Evolutionary conservation across 306 rosid genomes (phyloP), one percentile per base, ranked within the genome.

Genomic region (Trifolium dubium): DNA sequence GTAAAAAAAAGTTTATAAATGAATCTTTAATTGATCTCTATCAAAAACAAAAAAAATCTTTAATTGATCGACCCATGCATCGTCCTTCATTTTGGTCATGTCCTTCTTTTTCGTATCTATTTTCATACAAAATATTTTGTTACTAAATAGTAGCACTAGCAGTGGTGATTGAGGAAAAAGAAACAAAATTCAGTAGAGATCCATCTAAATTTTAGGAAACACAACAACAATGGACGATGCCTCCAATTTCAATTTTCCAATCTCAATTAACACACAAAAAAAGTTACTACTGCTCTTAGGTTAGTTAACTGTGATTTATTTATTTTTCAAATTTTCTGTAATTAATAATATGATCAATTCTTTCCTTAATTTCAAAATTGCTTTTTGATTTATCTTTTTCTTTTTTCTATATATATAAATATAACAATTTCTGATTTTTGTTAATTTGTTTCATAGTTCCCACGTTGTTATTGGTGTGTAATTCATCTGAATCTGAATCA

Each of bases 391-490:
- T 19, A 0, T 55, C 5, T 19, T 4, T 9, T 29, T 10, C 2
- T 29, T 55, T 18, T 9, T 61, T 32, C 12, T 8, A 31, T 35
- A 13, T 29, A 11, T 2, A 29, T 12, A 30, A 55, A 0, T 30
- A 28, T 8, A 10, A 19, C 2, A 53, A 18, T 63, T 17, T 63
- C 5, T 37, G n/a, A 64, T 37, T 64, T 64, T n/a, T 17, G 30
- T 35, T 50, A 13, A 14, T 63, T 39, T 51, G 9, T 51, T 58
- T 73, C 75, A 39, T 43, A 76, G 34, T 39, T 78, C 3, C 46
- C 31, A 61, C 64, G n/a, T 39, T 6, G 43, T 19, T 31, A 51
- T 51, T 46, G 31, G 9, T 18, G 54, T 41, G 19, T 4, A 10
- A 23, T 5, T 10, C 5, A 19, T 32, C 39, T 29, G 4, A 58